Percentiles rank a stretch among this genome's conserved stretches.
Conservation (phyloP, 2,329 filamentous ascomycete species). For the Alternaria alternata region DNA sequence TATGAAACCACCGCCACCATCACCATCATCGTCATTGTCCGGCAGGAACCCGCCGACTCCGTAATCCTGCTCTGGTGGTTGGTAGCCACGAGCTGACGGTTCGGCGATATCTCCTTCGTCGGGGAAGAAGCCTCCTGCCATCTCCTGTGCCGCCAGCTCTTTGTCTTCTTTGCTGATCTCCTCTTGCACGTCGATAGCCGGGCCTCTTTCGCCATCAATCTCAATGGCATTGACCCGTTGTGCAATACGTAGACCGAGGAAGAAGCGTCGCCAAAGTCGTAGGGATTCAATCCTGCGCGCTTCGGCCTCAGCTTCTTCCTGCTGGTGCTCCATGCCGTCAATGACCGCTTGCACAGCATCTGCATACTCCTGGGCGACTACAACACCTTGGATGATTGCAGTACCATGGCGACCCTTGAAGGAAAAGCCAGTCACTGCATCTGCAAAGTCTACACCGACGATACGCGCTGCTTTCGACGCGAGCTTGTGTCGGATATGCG, state of each 20-base stretch:
- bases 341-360: constrained; percentile 78
- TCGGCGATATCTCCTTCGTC: constrained; percentile 59
- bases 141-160: constrained; percentile 36
- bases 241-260: constrained; percentile 71
- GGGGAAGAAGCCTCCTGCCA: constrained; percentile 53
- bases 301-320: constrained; percentile 69
- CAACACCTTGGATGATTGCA: constrained; percentile 78
- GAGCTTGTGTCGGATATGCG: constrained; percentile 64
- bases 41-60: constrained; percentile 30
- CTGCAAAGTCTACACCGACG: constrained; percentile 83
- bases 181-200: constrained; percentile 38
- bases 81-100: constrained; percentile 27
- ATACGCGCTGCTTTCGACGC: constrained; percentile 76
- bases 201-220: constrained; percentile 44
- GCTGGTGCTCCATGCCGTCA: constrained; percentile 70
- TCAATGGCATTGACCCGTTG: constrained; percentile 72
- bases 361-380: constrained; percentile 75
- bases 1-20: constrained; percentile 31
- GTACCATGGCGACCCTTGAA: constrained; percentile 89
- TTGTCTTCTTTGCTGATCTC: constrained; percentile 43
- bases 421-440: constrained; percentile 87
- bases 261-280: constrained; percentile 66
- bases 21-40: constrained; percentile 6
- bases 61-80: constrained; percentile 17
- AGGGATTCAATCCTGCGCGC: constrained; percentile 60